Conservation (phyloP, 2,329 filamentous ascomycete genomes). For the Microdochium nivale region DNA sequence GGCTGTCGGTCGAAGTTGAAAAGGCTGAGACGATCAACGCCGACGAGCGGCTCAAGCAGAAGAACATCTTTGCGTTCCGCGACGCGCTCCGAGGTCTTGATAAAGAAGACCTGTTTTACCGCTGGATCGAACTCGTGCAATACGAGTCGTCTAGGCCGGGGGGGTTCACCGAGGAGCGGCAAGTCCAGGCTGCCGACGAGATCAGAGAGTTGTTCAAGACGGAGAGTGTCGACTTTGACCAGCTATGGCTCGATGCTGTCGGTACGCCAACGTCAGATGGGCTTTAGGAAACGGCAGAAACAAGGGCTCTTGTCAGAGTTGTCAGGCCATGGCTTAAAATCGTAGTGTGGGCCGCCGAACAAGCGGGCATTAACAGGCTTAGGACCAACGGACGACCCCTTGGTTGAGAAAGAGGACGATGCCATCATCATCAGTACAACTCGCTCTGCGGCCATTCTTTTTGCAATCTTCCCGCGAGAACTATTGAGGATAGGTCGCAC, state of each 20-base stretch:
- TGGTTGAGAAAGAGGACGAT: no score
- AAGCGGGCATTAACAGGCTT: no score
- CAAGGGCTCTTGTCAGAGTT: no score
- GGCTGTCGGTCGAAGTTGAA: slow-evolving; percentile 58
- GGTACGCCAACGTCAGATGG: slow-evolving; percentile 19
- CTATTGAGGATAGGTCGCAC: no score
- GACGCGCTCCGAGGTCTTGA: slow-evolving; percentile 66
- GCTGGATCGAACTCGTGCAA: slow-evolving; percentile 89
- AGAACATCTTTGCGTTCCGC: slow-evolving; percentile 62
- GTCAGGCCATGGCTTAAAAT: no score
- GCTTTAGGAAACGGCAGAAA: slow-evolving; percentile 1
- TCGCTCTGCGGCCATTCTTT: no score
- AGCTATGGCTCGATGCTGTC: slow-evolving; percentile 62
- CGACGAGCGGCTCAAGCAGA: slow-evolving; percentile 58
- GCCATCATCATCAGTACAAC: no score
- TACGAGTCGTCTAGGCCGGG: slow-evolving; percentile 73
- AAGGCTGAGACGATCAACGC: slow-evolving; percentile 38
- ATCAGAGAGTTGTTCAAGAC: slow-evolving; percentile 67
- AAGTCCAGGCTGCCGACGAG: slow-evolving; percentile 63
- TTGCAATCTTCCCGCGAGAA: no score
- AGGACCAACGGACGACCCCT: no score
- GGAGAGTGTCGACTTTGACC: slow-evolving; percentile 74
- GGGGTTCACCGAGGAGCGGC: slow-evolving; percentile 67
- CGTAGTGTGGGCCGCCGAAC: no score
- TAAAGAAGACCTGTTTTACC: slow-evolving; percentile 84